phyloP scores from a whole-genome alignment of 1,139 yeast genomes.

The Suhomyces chickasaworum region DNA sequence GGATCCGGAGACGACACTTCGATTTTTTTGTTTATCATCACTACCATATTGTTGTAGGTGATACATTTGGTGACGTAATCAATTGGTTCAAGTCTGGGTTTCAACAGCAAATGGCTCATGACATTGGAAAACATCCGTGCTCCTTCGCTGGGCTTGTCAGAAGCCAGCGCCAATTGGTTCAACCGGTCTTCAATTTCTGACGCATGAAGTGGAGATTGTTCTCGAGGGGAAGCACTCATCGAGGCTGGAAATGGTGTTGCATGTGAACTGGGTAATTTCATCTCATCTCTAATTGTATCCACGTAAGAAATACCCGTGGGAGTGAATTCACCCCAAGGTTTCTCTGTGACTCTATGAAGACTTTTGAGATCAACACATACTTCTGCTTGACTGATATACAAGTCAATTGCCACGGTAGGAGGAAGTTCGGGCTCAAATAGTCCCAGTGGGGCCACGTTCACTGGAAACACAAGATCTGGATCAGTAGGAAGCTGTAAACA shows the following conservation, averaged over 20 bases:
- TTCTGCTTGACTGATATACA: constrained; percentile 49
- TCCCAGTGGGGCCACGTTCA: constrained; percentile 29
- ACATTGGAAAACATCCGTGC: constrained; percentile 27
- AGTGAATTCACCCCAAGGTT: constrained; percentile 44
- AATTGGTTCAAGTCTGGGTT: constrained; percentile 37
- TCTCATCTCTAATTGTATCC: constrained; percentile 45
- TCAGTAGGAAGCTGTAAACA: constrained; percentile 46
- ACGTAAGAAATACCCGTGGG: constrained; percentile 40
- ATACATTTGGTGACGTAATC: constrained; percentile 50
- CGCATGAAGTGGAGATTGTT: constrained; percentile 21
- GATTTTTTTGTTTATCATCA: constrained; percentile 44
- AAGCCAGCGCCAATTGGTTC: constrained; percentile 14
- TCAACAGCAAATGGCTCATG: constrained; percentile 33
- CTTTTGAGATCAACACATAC: constrained; percentile 46
- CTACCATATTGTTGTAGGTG: constrained; percentile 44
- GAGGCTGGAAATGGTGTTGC: constrained; percentile 9
- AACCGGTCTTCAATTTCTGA: constrained; percentile 25
- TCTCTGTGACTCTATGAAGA: constrained; percentile 39
- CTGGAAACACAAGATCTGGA: constrained; percentile 45
- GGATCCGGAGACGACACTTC: constrained; percentile 51
- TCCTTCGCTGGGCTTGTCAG: constrained; percentile 9
- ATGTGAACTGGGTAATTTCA: constrained; percentile 33
- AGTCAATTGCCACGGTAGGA: constrained; percentile 36
- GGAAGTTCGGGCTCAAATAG: constrained; percentile 40
- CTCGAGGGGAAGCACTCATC: constrained; percentile 9